phyloP scores from a whole-genome alignment of 179 eudicot genomes.

The Nepenthes alata region DNA sequence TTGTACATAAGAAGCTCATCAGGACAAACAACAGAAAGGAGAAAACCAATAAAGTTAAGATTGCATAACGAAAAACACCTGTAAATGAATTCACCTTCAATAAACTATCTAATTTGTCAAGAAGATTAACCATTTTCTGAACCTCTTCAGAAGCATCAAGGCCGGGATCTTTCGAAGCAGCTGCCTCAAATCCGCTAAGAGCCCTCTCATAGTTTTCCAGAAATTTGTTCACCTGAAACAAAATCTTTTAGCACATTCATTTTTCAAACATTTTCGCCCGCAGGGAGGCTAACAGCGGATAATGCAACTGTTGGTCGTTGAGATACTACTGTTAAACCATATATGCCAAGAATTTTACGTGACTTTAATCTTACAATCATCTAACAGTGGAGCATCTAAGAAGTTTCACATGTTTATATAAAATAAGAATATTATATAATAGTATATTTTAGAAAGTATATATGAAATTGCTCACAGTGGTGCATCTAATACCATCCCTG shows the following conservation, averaged over 20 bases:
- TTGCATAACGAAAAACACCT: too few species aligned
- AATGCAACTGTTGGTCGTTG: too few species aligned
- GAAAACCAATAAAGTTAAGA: neutral
- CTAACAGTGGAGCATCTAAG: too few species aligned
- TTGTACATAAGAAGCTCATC: neutral
- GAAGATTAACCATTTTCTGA: slow-evolving; percentile 56
- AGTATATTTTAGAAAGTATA: too few species aligned
- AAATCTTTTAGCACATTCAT: slow-evolving; percentile 1
- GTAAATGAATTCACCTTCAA: slow-evolving; percentile 33
- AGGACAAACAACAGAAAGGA: neutral
- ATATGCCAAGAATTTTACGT: too few species aligned
- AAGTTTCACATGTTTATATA: too few species aligned
- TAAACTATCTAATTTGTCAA: slow-evolving; percentile 54
- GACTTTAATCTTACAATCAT: too few species aligned
- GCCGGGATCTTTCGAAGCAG: slow-evolving; percentile 82
- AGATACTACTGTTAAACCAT: too few species aligned
- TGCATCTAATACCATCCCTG: too few species aligned
- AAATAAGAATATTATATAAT: too few species aligned
- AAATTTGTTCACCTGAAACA: slow-evolving; percentile 61
- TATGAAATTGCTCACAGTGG: too few species aligned
- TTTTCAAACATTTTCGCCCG: neutral
- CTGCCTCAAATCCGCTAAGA: slow-evolving; percentile 84
- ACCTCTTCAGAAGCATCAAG: slow-evolving; percentile 64
- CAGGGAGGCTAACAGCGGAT: neutral
- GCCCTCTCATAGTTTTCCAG: slow-evolving; percentile 91